Base-by-base conservation (phyloP, 768 basidiomycete species). In the Lactarius vividus region DNA sequence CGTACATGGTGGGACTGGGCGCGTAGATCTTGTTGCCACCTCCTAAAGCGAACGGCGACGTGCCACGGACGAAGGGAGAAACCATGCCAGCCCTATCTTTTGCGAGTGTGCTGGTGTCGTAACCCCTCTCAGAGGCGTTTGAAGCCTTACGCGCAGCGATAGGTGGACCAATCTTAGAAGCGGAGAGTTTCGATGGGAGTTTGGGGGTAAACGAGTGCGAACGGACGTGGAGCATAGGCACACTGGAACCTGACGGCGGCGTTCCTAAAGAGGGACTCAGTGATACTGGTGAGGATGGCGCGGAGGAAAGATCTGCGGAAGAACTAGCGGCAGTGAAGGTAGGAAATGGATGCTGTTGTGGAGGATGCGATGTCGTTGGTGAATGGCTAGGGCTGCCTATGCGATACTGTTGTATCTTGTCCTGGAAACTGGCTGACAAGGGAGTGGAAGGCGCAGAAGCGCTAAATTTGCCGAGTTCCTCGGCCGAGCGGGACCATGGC, bases 401-500 rank as follows among this genome's bases (percentile, higher is more conserved):
- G 18, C 91, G 81, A 72, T 93, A 92, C 64, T 87, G 82, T 46
- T 81, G 84, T 69, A 88, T 82, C 72, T 81, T 85, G 61, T 87
- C 83, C 49, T 89, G 85, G 69, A 90, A 78, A 23, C 80, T 79
- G 7, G 80, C 70, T 54, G 83, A 82, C 59, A 82, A 71, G n/a
- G 77, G 77, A 42, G 77, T 71, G 63, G 74, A 74, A 15, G 70
- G 75, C 5, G 73, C 73, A 8, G 74, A 69, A 44, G 73, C 72
- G 16, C 80, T 79, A 57, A 86, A 76, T 73, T 83, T 85, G 71
- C 84, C 82, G 59, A 93, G 81, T 74, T 94, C 91, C 72, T 93
- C 91, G 26, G 85, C 90, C 7, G 89, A 92, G 73, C 80, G 86
- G 29, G 90, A 91, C 91, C 91, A 93, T 15, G 82, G 83, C 73